phyloP scores from a whole-genome alignment of 1,284 basidiomycete genomes.

The Bondarzewia mesenterica region DNA sequence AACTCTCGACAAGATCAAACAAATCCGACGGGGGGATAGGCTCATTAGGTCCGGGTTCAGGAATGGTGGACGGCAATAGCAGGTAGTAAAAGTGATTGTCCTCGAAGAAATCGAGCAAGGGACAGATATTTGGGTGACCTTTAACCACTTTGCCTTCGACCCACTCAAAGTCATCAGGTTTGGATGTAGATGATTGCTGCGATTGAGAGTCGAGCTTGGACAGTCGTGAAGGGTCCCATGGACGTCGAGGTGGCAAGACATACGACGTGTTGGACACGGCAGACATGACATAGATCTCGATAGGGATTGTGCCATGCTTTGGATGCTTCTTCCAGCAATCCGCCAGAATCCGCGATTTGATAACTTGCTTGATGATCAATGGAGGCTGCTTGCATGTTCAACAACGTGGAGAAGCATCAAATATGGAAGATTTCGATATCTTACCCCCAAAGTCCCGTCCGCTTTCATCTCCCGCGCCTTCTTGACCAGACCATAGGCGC shows the following conservation, averaged over 20 bases:
- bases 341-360: slow-evolving; percentile 96
- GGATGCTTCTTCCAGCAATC: slow-evolving; percentile 99
- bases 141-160: slow-evolving; percentile 61
- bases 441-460: slow-evolving; percentile 77
- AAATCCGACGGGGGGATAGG: slow-evolving; percentile 68
- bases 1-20: slow-evolving; percentile 91
- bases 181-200: not conserved
- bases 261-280: slow-evolving; percentile 74
- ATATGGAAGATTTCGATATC: slow-evolving; percentile 21
- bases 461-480: slow-evolving; percentile 72
- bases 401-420: slow-evolving; percentile 5
- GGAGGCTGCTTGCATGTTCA: slow-evolving; percentile 37
- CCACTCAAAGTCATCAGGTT: slow-evolving; percentile 38
- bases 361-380: slow-evolving; percentile 95
- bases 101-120: slow-evolving; percentile 95
- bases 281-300: slow-evolving; percentile 98
- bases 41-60: slow-evolving; percentile 43
- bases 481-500: slow-evolving; percentile 97
- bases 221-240: slow-evolving; percentile 70
- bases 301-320: slow-evolving; percentile 91
- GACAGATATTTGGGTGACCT: slow-evolving; percentile 90
- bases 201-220: not conserved
- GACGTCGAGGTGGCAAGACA: slow-evolving; percentile 60
- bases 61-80: slow-evolving; percentile 64
- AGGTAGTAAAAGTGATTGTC: slow-evolving; percentile 97